Evolutionary conservation across 2,329 filamentous ascomycete genomes (phyloP), one percentile per base, ranked within the genome.

Genomic region (Ascochyta lentis): DNA sequence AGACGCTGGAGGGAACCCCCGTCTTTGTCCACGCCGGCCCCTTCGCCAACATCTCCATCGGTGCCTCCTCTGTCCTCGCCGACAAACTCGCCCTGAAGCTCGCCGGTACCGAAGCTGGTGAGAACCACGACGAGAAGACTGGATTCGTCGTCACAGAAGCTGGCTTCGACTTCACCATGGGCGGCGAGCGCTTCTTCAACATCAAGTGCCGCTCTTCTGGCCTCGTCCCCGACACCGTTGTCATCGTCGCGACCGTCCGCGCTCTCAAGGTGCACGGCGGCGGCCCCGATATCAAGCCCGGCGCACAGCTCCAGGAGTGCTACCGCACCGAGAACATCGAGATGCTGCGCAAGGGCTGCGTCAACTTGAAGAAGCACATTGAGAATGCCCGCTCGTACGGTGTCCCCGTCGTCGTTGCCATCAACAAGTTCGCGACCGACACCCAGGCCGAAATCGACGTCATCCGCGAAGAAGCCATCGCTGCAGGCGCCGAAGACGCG

Each of bases 81-180:
- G 95, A 98, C 76, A 96, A 93, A 79, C 86, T 99, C 75, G 95
- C 95, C 0, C 82, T 99, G 63, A 99, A 99, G 83, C 88, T 99
- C 61, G 90, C 92, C 4, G 95, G 95, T 71, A 97, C 94, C 1
- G 95, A 99, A 78, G 84, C 88, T 6, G 94, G 96, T 63, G 95
- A 98, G 80, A 86, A 96, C 68, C 86, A 93, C 70, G 82, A 86
- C 46, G 81, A 88, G 66, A 94, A 95, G 82, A 86, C 90, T 27
- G 95, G 95, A 9, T 98, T 95, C 69, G 94, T 97, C 22, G 88
- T 99, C 34, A 99, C 95, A 1, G 95, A 99, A 78, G 94, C 95
- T 49, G 95, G 95, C 9, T 99, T 99, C 77, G 95, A 99, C 78
- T 99, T 99, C 80, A 98, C 95, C 69, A 99, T 99, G 95, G 95